A percentile compares a stretch with the other conserved stretches of the same genome.
Conservation (phyloP, 2,329 filamentous ascomycete genomes). For the Penicillium capsulatum region DNA sequence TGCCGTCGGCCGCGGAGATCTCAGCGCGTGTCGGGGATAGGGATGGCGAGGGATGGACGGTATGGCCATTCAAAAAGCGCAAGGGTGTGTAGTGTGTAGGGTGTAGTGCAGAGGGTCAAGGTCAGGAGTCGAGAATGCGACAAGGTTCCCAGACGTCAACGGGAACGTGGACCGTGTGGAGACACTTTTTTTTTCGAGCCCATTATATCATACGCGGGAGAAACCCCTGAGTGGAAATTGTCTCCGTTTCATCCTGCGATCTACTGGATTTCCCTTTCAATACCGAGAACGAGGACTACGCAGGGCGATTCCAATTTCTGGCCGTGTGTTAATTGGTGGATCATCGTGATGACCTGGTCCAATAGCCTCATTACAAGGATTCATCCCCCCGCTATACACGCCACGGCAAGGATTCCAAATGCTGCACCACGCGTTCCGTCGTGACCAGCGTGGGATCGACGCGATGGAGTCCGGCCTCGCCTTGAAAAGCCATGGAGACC, state of each 20-base stretch:
- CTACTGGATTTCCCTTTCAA: not conserved
- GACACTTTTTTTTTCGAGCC: conserved; percentile 8
- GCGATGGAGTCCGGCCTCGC: conserved; percentile 63
- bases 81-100: not conserved
- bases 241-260: conserved; percentile 2
- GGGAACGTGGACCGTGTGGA: conserved; percentile 24
- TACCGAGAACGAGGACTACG: no score
- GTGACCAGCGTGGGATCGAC: conserved; percentile 76
- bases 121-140: conserved; percentile 9
- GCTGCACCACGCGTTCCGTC: conserved; percentile 49
- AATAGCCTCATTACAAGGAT: not conserved
- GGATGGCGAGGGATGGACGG: conserved; percentile 11
- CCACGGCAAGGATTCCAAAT: conserved; percentile 42
- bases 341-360: conserved; percentile 1
- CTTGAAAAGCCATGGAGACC: conserved; percentile 69
- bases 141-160: conserved; percentile 20
- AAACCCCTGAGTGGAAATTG: conserved; percentile 15
- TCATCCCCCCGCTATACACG: conserved; percentile 11
- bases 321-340: conserved; percentile 2
- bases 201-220: conserved; percentile 14
- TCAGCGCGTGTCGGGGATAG: conserved; percentile 18
- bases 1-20: conserved; percentile 22
- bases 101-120: conserved; percentile 1
- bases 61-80: conserved; percentile 21
- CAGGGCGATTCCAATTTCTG: no score